A percentile compares a stretch with the other conserved stretches of the same genome.
phyloP scores from a whole-genome alignment of 495 filamentous ascomycete species.

The Echria macrotheca region DNA sequence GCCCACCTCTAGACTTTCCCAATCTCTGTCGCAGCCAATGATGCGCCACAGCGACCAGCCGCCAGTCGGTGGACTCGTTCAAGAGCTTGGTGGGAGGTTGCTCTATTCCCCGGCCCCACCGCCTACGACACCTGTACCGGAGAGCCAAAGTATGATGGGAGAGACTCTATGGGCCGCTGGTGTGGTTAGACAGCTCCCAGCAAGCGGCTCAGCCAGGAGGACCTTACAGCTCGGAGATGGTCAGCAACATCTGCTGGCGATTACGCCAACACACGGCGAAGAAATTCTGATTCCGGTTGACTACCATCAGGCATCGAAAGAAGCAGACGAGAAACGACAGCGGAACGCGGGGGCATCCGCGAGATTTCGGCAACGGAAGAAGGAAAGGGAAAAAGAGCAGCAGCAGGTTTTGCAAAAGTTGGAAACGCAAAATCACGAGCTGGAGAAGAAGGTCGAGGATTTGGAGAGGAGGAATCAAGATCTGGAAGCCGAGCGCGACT shows the following conservation, averaged over 20 bases:
- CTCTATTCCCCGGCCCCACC: conserved; percentile 22
- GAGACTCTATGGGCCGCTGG: conserved; percentile 30
- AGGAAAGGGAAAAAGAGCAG: conserved; percentile 78
- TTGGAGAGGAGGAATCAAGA: conserved; percentile 41
- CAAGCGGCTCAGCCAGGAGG: conserved; percentile 3
- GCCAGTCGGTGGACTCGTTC: conserved; percentile 12
- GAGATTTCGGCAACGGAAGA: conserved; percentile 80
- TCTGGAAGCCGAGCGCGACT: conserved; percentile 43
- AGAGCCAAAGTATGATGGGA: conserved; percentile 16
- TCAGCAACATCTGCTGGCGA: conserved; percentile 38
- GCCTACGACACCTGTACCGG: conserved; percentile 17
- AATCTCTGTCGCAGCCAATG: conserved; percentile 37
- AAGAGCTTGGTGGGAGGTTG: conserved; percentile 21
- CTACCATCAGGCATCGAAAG: conserved; percentile 74
- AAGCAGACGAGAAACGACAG: conserved; percentile 85
- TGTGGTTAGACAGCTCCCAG: conserved; percentile 8
- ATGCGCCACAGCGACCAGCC: conserved; percentile 29
- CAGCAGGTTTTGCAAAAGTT: conserved; percentile 59
- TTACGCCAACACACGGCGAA: conserved; percentile 38
- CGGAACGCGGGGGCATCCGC: conserved; percentile 91
- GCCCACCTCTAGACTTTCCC: conserved; percentile 29
- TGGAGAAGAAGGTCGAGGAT: conserved; percentile 41
- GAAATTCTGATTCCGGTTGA: conserved; percentile 61
- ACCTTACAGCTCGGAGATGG: conserved; percentile 34
- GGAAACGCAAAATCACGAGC: conserved; percentile 50